A percentile compares a stretch with the other conserved stretches of the same genome.
Evolutionary conservation across 2,329 filamentous ascomycete species (phyloP).

Genomic region (Fusarium neocosmosporiellum): DNA sequence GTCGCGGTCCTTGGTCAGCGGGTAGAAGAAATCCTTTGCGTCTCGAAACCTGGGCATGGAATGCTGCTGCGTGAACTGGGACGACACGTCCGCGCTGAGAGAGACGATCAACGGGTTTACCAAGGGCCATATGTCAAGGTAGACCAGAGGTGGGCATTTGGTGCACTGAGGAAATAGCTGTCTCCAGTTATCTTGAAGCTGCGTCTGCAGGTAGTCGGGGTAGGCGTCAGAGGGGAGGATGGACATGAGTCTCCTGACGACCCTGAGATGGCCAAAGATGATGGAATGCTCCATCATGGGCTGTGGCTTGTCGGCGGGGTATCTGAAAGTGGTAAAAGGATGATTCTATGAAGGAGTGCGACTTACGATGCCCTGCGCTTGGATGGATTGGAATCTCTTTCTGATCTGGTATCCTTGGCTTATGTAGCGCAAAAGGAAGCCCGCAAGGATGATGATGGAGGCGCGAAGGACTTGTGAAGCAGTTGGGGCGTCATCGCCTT

Average conservation of each 20-base stretch:
- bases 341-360: not conserved
- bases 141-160: slow-evolving; percentile 41
- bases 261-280: slow-evolving; percentile 29
- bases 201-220: slow-evolving; percentile 24
- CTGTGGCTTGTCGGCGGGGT: not conserved
- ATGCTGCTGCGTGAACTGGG: slow-evolving; percentile 37
- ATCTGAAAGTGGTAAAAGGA: not conserved
- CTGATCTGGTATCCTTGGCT: not conserved
- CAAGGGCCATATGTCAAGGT: slow-evolving; percentile 47
- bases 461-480: not conserved
- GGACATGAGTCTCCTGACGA: slow-evolving; percentile 17
- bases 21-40: slow-evolving; percentile 41
- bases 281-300: slow-evolving; percentile 37
- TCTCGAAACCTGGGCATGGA: slow-evolving; percentile 41
- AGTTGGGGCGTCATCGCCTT: not conserved
- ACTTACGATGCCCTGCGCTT: not conserved
- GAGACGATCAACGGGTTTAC: slow-evolving; percentile 26
- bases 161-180: slow-evolving; percentile 31
- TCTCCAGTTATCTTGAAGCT: slow-evolving; percentile 29
- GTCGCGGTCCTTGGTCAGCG: slow-evolving; percentile 48
- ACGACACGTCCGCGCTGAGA: slow-evolving; percentile 31
- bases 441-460: not conserved
- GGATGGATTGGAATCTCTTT: not conserved
- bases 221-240: slow-evolving; percentile 29
- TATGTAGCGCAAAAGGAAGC: not conserved